phyloP scores from a whole-genome alignment of 2,329 filamentous ascomycete genomes.

The Neoarthrinium moseri region DNA sequence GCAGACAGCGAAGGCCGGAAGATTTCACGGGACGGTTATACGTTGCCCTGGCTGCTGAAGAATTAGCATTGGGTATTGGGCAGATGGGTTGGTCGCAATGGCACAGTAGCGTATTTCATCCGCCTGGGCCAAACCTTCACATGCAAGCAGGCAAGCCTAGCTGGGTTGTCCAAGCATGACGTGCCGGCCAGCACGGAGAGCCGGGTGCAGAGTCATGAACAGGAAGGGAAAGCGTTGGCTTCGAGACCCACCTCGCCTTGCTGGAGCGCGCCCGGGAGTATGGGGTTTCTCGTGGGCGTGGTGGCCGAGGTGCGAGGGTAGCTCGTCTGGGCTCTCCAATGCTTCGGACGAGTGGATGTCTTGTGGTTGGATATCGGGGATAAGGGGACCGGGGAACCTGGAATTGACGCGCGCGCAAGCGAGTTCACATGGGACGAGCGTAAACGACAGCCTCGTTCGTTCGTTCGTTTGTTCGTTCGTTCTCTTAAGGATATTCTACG shows the following conservation, averaged over 20 bases:
- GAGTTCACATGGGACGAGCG: no score
- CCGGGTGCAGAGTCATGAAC: not conserved
- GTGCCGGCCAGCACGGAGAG: not conserved
- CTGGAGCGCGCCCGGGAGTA: conserved; percentile 6
- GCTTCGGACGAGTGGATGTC: conserved; percentile 30
- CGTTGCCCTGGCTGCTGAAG: not conserved
- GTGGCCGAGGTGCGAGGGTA: not conserved
- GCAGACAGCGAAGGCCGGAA: conserved; percentile 8
- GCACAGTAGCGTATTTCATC: not conserved
- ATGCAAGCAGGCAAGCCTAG: not conserved
- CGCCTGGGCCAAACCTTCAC: not conserved
- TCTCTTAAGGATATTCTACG: no score
- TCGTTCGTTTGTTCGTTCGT: no score
- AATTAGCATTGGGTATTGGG: no score
- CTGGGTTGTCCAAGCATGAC: not conserved
- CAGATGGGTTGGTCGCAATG: no score
- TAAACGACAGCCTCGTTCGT: no score
- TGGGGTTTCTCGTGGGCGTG: conserved; percentile 16
- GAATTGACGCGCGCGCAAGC: no score
- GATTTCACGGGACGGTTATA: conserved; percentile 10
- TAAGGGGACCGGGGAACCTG: no score
- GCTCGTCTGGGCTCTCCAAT: not conserved
- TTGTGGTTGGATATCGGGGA: conserved; percentile 28
- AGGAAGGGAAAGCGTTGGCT: not conserved
- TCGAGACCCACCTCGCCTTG: conserved; percentile 6